These are phyloP conservation scores for Batkoa obscura DNA, from an alignment of 371 early-diverging fungal species.

Conservation along the genomic window DNA sequence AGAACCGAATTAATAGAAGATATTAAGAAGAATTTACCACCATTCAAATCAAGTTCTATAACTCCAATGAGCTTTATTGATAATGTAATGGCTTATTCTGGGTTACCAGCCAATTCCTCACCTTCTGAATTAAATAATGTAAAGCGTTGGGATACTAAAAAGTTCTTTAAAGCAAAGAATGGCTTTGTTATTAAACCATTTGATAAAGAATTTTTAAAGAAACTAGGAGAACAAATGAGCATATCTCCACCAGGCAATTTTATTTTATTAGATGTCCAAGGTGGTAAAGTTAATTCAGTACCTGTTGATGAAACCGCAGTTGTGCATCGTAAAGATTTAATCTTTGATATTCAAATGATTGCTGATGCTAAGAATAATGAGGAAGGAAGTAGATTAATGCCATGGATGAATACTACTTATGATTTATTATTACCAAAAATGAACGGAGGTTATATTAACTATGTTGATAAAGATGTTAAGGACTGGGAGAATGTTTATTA, in stretches of 20 bases:
- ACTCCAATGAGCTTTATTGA: not conserved
- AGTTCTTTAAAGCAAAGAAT: not conserved
- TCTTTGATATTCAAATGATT: not conserved
- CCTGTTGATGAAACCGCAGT: not conserved
- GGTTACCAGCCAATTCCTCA: not conserved
- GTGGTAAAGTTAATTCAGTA: not conserved
- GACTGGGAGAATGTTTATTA: constrained; percentile 7
- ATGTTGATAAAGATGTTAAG: not conserved
- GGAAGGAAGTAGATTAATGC: not conserved
- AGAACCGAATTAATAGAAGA: not conserved
- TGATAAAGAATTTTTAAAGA: not conserved
- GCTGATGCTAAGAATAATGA: not conserved
- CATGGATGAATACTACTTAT: not conserved
- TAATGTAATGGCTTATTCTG: not conserved
- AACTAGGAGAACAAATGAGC: not conserved
- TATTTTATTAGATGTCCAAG: not conserved
- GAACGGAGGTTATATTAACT: not conserved
- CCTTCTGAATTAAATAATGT: not conserved
- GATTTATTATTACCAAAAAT: not conserved
- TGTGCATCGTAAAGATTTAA: not conserved
- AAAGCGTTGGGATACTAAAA: not conserved
- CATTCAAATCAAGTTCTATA: not conserved
- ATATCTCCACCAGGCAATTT: not conserved
- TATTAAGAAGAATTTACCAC: not conserved
- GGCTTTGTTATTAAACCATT: not conserved